A percentile compares a stretch with the other conserved stretches of the same genome.
Conservation (phyloP, 495 filamentous ascomycete genomes). For the Jackrogersella multiformis region DNA sequence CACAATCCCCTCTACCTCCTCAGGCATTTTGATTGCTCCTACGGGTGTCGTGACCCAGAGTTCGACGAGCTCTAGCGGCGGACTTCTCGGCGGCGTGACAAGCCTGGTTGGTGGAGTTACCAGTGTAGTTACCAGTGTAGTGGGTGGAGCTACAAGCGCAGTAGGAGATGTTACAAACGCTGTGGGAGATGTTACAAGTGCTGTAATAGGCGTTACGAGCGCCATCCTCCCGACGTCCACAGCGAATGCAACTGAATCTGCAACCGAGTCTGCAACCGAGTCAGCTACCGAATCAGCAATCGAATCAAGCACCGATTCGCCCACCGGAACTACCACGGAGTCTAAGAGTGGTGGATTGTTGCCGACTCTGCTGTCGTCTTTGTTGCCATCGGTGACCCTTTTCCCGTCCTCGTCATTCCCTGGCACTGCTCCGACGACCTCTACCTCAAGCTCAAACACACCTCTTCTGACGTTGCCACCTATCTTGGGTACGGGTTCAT, state of each 20-base stretch:
- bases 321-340: constrained; percentile 7
- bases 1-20: constrained; percentile 33
- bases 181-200: constrained; percentile 21
- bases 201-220: constrained; percentile 34
- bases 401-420: constrained; percentile 36
- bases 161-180: too few species aligned
- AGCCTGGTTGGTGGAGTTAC: constrained; percentile 36
- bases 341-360: constrained; percentile 22
- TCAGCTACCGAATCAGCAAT: constrained; percentile 16
- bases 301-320: neutral
- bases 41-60: constrained; percentile 47
- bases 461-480: constrained; percentile 25
- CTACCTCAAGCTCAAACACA: constrained; percentile 16
- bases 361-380: constrained; percentile 10
- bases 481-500: constrained; percentile 24
- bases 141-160: constrained; percentile 27
- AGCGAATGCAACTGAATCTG: constrained; percentile 32
- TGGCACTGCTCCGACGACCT: constrained; percentile 33
- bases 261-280: constrained; percentile 8
- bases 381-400: constrained; percentile 17
- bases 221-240: constrained; percentile 28
- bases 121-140: constrained; percentile 33
- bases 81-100: constrained; percentile 32
- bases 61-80: constrained; percentile 33
- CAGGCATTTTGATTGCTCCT: constrained; percentile 48